phyloP scores from a whole-genome alignment of 2,329 filamentous ascomycete genomes.

The Colletotrichum karsti region DNA sequence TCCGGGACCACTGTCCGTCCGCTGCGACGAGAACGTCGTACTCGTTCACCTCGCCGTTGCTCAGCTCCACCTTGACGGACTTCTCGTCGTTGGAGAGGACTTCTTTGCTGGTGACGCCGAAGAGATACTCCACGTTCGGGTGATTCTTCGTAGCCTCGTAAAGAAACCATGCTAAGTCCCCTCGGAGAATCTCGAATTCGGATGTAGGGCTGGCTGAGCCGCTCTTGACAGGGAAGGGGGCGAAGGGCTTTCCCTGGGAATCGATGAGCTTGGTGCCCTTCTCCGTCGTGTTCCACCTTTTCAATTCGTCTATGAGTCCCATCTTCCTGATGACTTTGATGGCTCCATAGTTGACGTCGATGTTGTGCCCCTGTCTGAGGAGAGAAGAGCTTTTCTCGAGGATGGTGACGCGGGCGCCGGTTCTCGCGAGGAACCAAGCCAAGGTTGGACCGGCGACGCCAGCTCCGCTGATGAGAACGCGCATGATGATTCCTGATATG shows the following conservation, averaged over 20 bases:
- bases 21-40: conserved; percentile 64
- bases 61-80: conserved; percentile 47
- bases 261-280: conserved; percentile 56
- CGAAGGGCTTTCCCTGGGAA: conserved; percentile 42
- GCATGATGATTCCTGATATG: background rate
- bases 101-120: conserved; percentile 29
- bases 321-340: conserved; percentile 47
- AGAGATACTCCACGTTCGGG: conserved; percentile 37
- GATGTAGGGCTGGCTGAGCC: conserved; percentile 52
- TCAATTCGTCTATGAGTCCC: conserved; percentile 47
- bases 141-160: conserved; percentile 42
- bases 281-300: conserved; percentile 52
- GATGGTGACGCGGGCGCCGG: conserved; percentile 9
- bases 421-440: conserved; percentile 8
- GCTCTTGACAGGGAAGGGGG: conserved; percentile 49
- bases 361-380: background rate
- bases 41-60: conserved; percentile 47
- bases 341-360: conserved; percentile 31
- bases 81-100: conserved; percentile 33
- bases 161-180: conserved; percentile 59
- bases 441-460: conserved; percentile 23
- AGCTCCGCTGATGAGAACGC: conserved; percentile 28
- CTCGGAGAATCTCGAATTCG: conserved; percentile 69
- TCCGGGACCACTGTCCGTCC: conserved; percentile 61
- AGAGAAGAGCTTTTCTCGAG: background rate